Conservation (phyloP, 768 basidiomycete species). For the Leucocoprinus leucothites region DNA sequence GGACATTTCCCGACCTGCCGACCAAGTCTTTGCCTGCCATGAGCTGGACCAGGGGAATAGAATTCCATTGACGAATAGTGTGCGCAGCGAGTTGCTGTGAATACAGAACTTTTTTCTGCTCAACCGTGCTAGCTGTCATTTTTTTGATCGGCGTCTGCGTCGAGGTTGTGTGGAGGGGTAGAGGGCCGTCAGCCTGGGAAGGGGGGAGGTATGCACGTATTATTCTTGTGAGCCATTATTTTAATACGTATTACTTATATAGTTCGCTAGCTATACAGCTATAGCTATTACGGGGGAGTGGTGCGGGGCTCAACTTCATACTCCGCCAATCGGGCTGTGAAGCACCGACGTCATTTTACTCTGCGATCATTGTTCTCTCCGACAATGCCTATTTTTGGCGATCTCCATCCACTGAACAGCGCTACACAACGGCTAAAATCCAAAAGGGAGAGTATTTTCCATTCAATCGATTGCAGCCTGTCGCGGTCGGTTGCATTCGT, state of each 20-base stretch:
- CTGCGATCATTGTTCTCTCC: background rate
- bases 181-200: too few species aligned
- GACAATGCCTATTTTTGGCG: background rate
- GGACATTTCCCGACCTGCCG: background rate
- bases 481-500: background rate
- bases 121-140: conserved; percentile 26
- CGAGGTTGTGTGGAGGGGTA: too few species aligned
- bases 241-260: too few species aligned
- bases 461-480: too few species aligned
- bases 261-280: too few species aligned
- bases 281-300: background rate
- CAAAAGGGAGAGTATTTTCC: too few species aligned
- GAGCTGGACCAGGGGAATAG: conserved; percentile 4
- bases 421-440: too few species aligned
- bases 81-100: conserved; percentile 38
- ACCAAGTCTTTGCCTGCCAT: background rate
- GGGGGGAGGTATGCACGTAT: too few species aligned
- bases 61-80: conserved; percentile 40
- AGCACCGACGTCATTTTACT: conserved; percentile 6
- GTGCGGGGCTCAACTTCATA: conserved; percentile 6
- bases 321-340: conserved; percentile 9
- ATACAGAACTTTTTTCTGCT: conserved; percentile 37
- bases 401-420: background rate
- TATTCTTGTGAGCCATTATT: too few species aligned
- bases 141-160: background rate